A percentile compares a stretch with the other conserved stretches of the same genome.
phyloP scores from a whole-genome alignment of 2,329 filamentous ascomycete species.

The Phialophora verrucosa region DNA sequence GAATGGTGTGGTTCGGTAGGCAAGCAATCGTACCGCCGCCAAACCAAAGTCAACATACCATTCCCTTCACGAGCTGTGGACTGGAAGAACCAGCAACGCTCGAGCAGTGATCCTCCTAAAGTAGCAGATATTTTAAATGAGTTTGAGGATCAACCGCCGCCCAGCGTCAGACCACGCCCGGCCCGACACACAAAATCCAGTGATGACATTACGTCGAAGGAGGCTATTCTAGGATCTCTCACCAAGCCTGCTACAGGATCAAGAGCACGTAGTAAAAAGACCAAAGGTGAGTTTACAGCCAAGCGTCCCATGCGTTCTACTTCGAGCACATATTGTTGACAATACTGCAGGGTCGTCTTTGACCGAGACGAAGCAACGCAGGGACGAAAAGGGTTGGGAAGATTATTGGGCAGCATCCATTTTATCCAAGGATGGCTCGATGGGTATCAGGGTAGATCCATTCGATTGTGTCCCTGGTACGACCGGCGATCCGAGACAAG shows the following conservation, averaged over 20 bases:
- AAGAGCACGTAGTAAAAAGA: not conserved
- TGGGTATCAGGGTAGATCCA: conserved; percentile 9
- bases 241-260: not conserved
- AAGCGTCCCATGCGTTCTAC: not conserved
- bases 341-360: not conserved
- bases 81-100: not conserved
- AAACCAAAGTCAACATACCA: not conserved
- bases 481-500: not conserved
- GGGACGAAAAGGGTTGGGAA: not conserved
- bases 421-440: conserved; percentile 1
- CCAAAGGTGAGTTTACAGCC: not conserved
- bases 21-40: conserved; percentile 2
- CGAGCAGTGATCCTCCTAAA: conserved; percentile 2
- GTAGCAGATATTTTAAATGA: not conserved
- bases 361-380: not conserved
- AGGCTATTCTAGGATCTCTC: not conserved
- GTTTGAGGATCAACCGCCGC: not conserved
- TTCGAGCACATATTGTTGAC: not conserved
- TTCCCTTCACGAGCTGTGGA: conserved; percentile 2
- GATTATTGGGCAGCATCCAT: not conserved
- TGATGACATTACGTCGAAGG: not conserved
- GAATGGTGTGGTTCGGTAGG: conserved; percentile 5
- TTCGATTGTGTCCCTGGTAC: conserved; percentile 11
- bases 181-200: not conserved
- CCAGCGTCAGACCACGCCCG: not conserved